Evolutionary conservation across 331 rosid genomes (phyloP), one percentile per base, ranked within the genome.

Genomic region (Saraca asoca): DNA sequence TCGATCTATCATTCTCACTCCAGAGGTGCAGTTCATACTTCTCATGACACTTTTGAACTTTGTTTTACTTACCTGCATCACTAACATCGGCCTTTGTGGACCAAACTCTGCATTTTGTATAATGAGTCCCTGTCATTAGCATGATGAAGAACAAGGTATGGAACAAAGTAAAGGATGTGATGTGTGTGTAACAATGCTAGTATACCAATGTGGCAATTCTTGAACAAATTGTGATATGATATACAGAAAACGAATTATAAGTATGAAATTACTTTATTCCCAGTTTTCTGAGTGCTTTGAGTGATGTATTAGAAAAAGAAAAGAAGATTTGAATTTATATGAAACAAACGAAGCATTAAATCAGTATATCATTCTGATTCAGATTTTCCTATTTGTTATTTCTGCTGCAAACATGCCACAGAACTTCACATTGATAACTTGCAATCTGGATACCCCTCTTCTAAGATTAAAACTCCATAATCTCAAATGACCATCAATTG

Each of bases 1-100:
- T 64, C 96, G 91, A 34, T 90, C 98, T 37, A 88, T 94, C 53
- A 81, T 94, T 79, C 90, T 94, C 61, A 94, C 95, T 7, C 96
- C 99, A 0, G 99, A 94, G 99, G 96, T 94, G 68, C 55, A n/a
- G 31, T 57, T 17, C 62, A 17, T 41, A 29, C 60, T 82, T 76
- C 42, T 51, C 60, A 12, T 54, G 10, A 5, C 58, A 49, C 64
- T 9, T 73, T 9, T 46, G 7, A 51, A 64, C 50, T 74, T 42
- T 52, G 45, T 53, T 14, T 57, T 12, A 43, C 51, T 5, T 54
- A 19, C 52, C 0, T 34, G 49, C 53, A 50, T 54, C 18, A 13
- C 67, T 6, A 33, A 17, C 73, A 66, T 35, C 48, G 3, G 3
- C 9, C 16, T 14, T 46, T 45, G 5, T 37, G 55, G 41, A 52